Evolutionary conservation across 1,284 basidiomycete genomes (phyloP), one percentile per base, ranked within the genome.

Genomic region (Ustilago lituana): DNA sequence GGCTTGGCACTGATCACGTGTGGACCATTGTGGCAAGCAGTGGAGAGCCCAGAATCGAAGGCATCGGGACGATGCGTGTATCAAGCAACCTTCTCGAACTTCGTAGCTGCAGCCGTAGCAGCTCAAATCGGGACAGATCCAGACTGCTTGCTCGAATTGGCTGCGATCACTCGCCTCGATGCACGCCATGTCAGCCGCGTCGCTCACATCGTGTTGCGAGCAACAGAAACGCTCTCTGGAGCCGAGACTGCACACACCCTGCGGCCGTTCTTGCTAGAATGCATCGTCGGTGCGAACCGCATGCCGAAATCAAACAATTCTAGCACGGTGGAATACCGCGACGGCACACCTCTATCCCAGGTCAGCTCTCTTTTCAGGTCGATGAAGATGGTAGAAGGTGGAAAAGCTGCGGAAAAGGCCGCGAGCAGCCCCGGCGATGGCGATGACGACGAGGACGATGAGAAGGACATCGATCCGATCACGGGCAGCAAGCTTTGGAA

Each of bases 401-500:
- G 23, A 9, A 17, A 5, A 3, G 14, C 14, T 26, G 24, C 48
- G 12, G 60, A 65, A 20, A 35, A 76, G 8, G 35, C 80, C 77
- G 17, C 23, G 15, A 6, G 29, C n/a, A 22, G 45, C 26, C 24
- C 64, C 85, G n/a, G 80, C n/a, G 50, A 84, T 14, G 71, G 53
- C 15, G 47, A 45, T n/a, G 51, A 64, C 14, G 74, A 32, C 60
- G 63, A 60, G 0, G 56, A 41, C 19, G 70, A 57, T 19, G 47
- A 51, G 15, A 40, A 40, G n/a, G 69, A 71, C 11, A 23, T 65
- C 4, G 79, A 82, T 23, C 76, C 77, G 15, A 53, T 74, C 31
- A 79, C 76, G 0, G 74, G 65, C 7, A 49, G 59, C 15, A 44
- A 85, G 87, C 31, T 84, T 88, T 22, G 48, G 76, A 77, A 23